Conservation (phyloP, 176 grass and related monocot species). For the Saccharum officinarum region DNA sequence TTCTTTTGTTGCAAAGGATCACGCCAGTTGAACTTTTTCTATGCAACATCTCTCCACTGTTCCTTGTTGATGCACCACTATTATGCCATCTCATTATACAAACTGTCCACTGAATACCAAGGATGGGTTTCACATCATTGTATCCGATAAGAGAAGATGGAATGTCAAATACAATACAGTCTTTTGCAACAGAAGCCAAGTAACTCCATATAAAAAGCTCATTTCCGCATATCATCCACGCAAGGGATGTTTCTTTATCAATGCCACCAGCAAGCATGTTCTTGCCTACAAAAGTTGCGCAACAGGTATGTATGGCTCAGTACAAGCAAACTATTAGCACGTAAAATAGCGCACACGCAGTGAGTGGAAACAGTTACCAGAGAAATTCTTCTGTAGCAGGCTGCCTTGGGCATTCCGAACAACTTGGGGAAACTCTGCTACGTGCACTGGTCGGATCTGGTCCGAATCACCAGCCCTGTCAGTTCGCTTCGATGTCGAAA, state of each 20-base stretch:
- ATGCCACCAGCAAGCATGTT: conserved; percentile 68
- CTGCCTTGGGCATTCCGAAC: conserved; percentile 88
- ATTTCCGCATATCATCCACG: conserved; percentile 89
- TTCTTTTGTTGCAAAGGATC: conserved; percentile 70
- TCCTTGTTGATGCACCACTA: conserved; percentile 37
- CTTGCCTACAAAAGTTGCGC: conserved; percentile 56
- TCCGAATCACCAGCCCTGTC: conserved; percentile 52
- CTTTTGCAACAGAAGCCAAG: conserved; percentile 61
- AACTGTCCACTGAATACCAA: conserved; percentile 64
- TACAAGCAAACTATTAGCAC: background rate
- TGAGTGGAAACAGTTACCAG: conserved; percentile 35
- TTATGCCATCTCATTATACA: conserved; percentile 65
- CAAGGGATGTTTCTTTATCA: conserved; percentile 77
- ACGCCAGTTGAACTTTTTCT: conserved; percentile 61
- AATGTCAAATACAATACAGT: conserved; percentile 72
- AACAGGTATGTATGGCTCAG: conserved; percentile 20
- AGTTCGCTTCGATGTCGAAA: conserved; percentile 50
- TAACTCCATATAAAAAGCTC: conserved; percentile 94
- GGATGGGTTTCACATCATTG: conserved; percentile 30
- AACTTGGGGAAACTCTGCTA: conserved; percentile 75
- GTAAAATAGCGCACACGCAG: background rate
- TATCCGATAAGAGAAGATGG: conserved; percentile 59
- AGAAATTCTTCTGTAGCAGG: conserved; percentile 59
- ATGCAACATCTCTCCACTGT: conserved; percentile 40
- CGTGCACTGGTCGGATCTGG: conserved; percentile 74